Evolutionary conservation across 495 filamentous ascomycete genomes (phyloP).

Genomic region (Collariella sp.): DNA sequence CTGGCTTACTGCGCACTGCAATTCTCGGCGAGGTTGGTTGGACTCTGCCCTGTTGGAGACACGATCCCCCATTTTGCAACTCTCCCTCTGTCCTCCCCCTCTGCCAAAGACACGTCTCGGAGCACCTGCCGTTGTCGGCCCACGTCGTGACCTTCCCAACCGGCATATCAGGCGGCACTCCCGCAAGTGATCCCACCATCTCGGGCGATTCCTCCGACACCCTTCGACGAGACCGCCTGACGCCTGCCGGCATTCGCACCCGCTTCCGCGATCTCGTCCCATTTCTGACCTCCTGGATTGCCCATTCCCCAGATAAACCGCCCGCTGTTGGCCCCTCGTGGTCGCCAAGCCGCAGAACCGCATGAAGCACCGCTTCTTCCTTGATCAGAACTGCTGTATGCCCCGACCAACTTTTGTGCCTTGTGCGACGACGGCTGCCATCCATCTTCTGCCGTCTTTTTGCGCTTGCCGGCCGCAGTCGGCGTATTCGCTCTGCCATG

Average conservation of each 20-base stretch:
- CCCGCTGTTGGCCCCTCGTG: neutral
- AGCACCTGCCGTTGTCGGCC: neutral
- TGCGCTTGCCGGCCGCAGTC: conserved; percentile 4
- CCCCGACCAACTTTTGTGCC: neutral
- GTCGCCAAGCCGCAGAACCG: neutral
- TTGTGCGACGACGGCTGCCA: neutral
- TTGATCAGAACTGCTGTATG: neutral
- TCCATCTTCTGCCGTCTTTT: neutral
- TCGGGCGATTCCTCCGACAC: neutral
- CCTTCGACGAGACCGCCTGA: no score
- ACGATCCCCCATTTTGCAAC: no score
- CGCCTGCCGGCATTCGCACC: neutral
- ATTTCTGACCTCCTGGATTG: neutral
- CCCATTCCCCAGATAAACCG: neutral
- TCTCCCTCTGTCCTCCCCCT: neutral
- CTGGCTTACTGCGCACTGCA: neutral
- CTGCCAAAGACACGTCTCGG: neutral
- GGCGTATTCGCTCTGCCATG: conserved; percentile 4
- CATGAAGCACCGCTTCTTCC: neutral
- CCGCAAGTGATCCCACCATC: no score
- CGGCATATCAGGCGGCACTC: neutral
- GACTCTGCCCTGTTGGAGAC: no score
- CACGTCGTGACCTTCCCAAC: neutral
- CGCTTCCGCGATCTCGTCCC: neutral
- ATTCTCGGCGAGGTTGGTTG: neutral